Evolutionary conservation across 345 rosid genomes (phyloP).

Genomic region (Geranium brycei): DNA sequence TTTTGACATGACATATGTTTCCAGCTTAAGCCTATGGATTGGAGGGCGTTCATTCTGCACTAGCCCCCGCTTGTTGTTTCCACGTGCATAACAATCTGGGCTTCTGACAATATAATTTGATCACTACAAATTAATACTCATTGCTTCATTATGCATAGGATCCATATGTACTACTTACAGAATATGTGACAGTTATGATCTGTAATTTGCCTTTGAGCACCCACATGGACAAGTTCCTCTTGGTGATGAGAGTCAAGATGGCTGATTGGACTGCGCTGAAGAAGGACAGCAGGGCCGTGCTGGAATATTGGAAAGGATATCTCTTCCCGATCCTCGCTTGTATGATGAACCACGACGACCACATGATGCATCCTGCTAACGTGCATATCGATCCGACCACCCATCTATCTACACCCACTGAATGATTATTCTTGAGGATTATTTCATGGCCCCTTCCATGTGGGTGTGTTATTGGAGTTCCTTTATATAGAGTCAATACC

Average conservation of each 20-base stretch:
- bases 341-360: constrained; percentile 51
- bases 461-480: constrained; percentile 24
- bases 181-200: constrained; percentile 30
- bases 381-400: constrained; percentile 31
- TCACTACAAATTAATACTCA: neutral
- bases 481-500: constrained; percentile 20
- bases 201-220: constrained; percentile 27
- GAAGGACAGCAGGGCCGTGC: constrained; percentile 51
- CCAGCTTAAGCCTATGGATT: too few relatives aligned
- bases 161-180: constrained; percentile 27
- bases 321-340: constrained; percentile 37
- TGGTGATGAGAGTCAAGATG: constrained; percentile 16
- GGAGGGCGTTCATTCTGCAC: too few relatives aligned
- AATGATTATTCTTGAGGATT: neutral
- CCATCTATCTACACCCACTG: constrained; percentile 22
- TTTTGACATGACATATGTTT: too few relatives aligned
- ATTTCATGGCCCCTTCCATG: constrained; percentile 4
- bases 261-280: constrained; percentile 55
- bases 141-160: neutral
- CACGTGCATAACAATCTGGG: too few relatives aligned
- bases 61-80: too few relatives aligned
- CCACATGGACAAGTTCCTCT: constrained; percentile 36
- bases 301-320: constrained; percentile 45
- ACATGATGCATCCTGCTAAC: constrained; percentile 30
- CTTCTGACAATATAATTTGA: neutral